phyloP scores from a whole-genome alignment of 306 rosid species.

The Arachis stenosperma region DNA sequence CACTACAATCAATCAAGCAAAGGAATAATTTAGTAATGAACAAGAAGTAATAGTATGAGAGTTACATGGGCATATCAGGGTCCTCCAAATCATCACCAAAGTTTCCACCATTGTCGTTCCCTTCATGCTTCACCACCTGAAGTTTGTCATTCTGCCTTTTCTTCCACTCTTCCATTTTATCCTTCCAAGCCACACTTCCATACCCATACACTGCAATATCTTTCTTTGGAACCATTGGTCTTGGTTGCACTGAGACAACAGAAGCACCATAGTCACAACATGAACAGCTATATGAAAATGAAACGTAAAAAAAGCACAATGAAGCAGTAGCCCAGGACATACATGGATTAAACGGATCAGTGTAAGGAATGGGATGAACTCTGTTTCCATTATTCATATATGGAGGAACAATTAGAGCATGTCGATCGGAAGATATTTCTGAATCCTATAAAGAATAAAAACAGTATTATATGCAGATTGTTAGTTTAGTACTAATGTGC shows the following conservation, averaged over 20 bases:
- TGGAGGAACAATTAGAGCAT: constrained; percentile 89
- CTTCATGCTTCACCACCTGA: constrained; percentile 92
- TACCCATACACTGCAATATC: constrained; percentile 94
- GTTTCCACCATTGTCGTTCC: constrained; percentile 54
- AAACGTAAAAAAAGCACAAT: no score
- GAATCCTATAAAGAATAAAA: constrained; percentile 58
- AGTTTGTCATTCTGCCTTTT: constrained; percentile 85
- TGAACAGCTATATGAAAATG: background rate
- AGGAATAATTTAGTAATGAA: constrained; percentile 10
- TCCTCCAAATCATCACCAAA: constrained; percentile 70
- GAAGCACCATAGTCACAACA: constrained; percentile 3
- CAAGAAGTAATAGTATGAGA: background rate
- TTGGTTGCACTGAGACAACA: constrained; percentile 69
- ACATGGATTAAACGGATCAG: constrained; percentile 72
- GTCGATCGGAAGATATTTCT: constrained; percentile 82
- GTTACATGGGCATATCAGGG: constrained; percentile 87
- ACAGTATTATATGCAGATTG: background rate
- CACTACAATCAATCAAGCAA: constrained; percentile 10
- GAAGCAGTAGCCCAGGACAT: constrained; percentile 33
- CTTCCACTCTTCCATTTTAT: constrained; percentile 96
- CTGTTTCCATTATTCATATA: constrained; percentile 62
- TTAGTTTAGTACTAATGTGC: no score
- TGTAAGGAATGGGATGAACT: constrained; percentile 69
- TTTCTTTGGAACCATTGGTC: constrained; percentile 96
- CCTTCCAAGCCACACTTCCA: constrained; percentile 98